Evolutionary conservation across 306 rosid species (phyloP).

Genomic region (Malus orientalis): DNA sequence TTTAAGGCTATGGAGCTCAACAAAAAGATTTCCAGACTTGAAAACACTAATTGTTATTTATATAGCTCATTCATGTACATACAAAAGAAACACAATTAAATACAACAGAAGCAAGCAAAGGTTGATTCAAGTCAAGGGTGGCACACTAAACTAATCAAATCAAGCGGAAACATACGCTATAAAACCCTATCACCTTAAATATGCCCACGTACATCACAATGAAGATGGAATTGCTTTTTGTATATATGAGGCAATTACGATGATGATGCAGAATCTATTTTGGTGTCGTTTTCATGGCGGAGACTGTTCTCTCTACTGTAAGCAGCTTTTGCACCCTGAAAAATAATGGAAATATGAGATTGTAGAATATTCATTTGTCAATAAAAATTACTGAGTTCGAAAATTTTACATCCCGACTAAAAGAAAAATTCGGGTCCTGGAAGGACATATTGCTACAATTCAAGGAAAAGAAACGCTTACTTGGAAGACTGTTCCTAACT

Average conservation of each 20-base stretch:
- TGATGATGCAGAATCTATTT: conserved; percentile 31
- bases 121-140: neutral
- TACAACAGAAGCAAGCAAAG: neutral
- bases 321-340: conserved; percentile 68
- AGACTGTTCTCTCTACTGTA: conserved; percentile 78
- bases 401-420: neutral
- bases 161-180: neutral
- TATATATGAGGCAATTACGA: conserved; percentile 18
- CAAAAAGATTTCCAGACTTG: neutral
- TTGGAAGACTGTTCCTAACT: conserved; percentile 78
- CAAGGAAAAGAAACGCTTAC: conserved; percentile 37
- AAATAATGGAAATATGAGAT: conserved; percentile 14
- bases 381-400: neutral
- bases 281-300: conserved; percentile 44
- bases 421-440: neutral
- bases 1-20: neutral
- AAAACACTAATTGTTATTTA: neutral
- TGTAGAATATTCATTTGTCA: neutral
- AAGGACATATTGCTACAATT: neutral
- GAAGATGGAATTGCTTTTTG: conserved; percentile 3
- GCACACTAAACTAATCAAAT: conserved; percentile 1
- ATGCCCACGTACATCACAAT: neutral
- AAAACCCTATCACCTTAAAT: conserved; percentile 2
- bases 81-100: neutral
- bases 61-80: conserved; percentile 1